Percentiles rank a stretch among this genome's conserved stretches.
Evolutionary conservation across 148 eudicot species (phyloP).

Genomic region (Rhododendron ferrugineum): DNA sequence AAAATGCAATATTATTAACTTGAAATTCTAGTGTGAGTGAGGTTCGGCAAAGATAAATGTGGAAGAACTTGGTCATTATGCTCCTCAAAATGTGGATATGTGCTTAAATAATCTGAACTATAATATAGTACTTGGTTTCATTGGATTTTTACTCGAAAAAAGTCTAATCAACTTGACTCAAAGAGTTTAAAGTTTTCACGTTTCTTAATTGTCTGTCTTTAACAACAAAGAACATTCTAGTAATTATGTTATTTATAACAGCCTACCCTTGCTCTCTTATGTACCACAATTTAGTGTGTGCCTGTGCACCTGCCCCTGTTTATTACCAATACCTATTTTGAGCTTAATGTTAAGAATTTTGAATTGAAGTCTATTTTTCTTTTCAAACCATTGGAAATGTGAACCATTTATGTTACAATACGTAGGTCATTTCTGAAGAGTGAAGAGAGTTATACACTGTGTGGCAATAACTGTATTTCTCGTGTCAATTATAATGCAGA

Average conservation of each 20-base stretch:
- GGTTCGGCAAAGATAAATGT: neutral
- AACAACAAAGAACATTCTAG: neutral
- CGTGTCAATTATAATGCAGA: conserved; percentile 30
- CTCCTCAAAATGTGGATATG: neutral
- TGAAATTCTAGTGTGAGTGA: neutral
- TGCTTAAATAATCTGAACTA: neutral
- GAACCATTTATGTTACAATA: neutral
- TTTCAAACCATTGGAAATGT: neutral
- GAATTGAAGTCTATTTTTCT: neutral
- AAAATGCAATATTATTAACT: neutral
- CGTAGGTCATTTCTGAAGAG: neutral
- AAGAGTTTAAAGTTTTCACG: neutral
- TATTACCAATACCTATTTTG: neutral
- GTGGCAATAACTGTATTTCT: neutral
- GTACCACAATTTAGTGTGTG: neutral
- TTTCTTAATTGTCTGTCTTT: neutral
- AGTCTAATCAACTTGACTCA: neutral
- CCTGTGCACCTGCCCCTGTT: neutral
- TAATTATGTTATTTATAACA: neutral
- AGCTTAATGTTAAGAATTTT: neutral
- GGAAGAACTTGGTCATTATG: neutral
- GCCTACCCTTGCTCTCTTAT: neutral
- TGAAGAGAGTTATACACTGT: neutral
- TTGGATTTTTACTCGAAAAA: neutral
- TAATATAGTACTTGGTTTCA: neutral